A percentile compares a stretch with the other conserved stretches of the same genome.
These are phyloP conservation scores for Abrus pulchellus DNA, from an alignment of 306 rosid species.

Conservation along the genomic window DNA sequence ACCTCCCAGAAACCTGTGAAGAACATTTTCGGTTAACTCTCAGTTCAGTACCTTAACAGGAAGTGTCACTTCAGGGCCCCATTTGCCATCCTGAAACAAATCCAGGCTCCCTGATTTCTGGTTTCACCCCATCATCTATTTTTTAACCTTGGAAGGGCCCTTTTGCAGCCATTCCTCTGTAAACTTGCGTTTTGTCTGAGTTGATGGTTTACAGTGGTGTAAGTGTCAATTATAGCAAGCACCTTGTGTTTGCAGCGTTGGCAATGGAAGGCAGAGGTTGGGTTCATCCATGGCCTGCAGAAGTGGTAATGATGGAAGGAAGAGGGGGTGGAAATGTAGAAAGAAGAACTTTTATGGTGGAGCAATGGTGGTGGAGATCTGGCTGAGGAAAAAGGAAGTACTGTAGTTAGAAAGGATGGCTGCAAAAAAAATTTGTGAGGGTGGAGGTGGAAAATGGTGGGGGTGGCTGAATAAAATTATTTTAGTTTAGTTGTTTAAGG, in stretches of 20 bases:
- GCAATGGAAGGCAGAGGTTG: background rate
- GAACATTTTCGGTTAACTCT: too few species aligned
- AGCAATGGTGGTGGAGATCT: background rate
- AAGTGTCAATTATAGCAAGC: background rate
- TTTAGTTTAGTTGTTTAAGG: background rate
- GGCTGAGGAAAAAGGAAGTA: background rate
- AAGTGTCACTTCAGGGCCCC: background rate
- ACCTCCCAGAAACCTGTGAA: background rate
- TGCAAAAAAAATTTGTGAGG: background rate
- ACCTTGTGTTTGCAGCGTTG: background rate
- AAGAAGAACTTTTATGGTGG: background rate
- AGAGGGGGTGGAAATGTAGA: background rate
- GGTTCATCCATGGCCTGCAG: background rate
- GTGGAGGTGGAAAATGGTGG: background rate
- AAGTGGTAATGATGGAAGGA: background rate
- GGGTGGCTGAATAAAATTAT: background rate
- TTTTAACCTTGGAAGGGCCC: background rate
- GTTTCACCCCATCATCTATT: background rate
- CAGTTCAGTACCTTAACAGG: background rate
- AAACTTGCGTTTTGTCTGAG: slow-evolving; percentile 5
- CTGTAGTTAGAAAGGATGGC: background rate
- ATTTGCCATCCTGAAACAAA: slow-evolving; percentile 10
- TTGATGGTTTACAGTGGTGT: background rate
- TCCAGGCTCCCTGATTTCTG: background rate
- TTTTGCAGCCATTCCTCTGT: background rate